Conservation (phyloP, 768 basidiomycete species). For the Boletus barrowsii region DNA sequence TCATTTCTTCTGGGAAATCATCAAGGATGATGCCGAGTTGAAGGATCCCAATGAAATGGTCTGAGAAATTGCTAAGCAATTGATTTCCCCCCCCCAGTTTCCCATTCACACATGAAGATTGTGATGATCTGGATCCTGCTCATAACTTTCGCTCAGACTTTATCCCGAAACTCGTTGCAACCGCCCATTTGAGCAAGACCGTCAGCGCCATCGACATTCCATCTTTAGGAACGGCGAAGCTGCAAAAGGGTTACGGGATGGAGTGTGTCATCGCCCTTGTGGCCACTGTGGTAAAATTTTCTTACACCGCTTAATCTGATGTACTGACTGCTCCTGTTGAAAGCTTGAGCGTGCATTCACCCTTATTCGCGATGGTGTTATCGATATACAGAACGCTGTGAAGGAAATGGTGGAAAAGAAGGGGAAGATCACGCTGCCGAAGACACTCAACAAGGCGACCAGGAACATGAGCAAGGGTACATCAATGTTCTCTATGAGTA, state of each 20-base stretch:
- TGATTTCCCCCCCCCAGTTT: background rate
- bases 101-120: background rate
- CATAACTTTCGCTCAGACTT: background rate
- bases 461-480: constrained; percentile 4
- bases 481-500: constrained; percentile 1
- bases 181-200: background rate
- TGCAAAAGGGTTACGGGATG: background rate
- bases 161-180: background rate
- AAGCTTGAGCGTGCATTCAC: background rate
- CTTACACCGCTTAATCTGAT: too few species aligned
- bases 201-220: background rate
- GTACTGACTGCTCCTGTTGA: too few species aligned
- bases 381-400: background rate
- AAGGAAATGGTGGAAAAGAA: constrained; percentile 6
- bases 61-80: background rate
- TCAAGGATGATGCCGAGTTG: background rate
- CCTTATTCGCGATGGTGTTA: background rate
- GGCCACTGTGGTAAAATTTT: background rate
- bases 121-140: background rate
- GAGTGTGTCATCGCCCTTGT: background rate
- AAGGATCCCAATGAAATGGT: background rate
- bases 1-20: background rate
- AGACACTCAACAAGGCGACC: constrained; percentile 1
- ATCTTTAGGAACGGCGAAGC: background rate
- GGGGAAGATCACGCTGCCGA: background rate